Conservation (phyloP, 306 rosid genomes). For the Hylodesmum podocarpum region DNA sequence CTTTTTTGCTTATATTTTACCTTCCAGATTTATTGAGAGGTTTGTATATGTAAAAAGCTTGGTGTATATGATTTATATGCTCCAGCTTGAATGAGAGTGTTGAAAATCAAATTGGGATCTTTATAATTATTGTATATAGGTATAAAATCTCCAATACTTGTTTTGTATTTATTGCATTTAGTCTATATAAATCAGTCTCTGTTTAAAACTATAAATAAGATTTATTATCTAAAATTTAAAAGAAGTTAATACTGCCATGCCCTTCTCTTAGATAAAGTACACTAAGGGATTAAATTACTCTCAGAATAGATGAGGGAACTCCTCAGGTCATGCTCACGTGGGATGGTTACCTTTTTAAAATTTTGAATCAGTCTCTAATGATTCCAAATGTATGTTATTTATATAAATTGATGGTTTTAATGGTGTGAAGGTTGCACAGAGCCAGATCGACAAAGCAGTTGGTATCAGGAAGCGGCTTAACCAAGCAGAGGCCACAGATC, state of each 20-base stretch:
- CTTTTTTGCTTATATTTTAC: background rate
- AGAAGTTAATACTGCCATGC: background rate
- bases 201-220: background rate
- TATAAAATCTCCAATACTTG: too few relatives aligned
- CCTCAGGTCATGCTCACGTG: background rate
- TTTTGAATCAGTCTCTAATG: background rate
- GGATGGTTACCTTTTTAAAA: background rate
- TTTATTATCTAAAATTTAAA: background rate
- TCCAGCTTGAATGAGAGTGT: too few relatives aligned
- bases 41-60: too few relatives aligned
- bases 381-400: background rate
- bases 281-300: background rate
- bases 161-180: too few relatives aligned
- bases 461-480: constrained; percentile 54
- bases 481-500: constrained; percentile 43
- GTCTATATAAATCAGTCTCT: too few relatives aligned
- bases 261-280: background rate
- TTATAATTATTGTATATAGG: too few relatives aligned
- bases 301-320: background rate
- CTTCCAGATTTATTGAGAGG: too few relatives aligned
- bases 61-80: too few relatives aligned
- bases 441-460: constrained; percentile 60
- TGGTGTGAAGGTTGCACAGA: constrained; percentile 60
- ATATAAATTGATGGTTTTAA: constrained; percentile 15
- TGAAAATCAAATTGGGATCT: too few relatives aligned